Percentiles rank a stretch among this genome's conserved stretches.
Conservation (phyloP, 345 rosid genomes). For the Salix exigua region DNA sequence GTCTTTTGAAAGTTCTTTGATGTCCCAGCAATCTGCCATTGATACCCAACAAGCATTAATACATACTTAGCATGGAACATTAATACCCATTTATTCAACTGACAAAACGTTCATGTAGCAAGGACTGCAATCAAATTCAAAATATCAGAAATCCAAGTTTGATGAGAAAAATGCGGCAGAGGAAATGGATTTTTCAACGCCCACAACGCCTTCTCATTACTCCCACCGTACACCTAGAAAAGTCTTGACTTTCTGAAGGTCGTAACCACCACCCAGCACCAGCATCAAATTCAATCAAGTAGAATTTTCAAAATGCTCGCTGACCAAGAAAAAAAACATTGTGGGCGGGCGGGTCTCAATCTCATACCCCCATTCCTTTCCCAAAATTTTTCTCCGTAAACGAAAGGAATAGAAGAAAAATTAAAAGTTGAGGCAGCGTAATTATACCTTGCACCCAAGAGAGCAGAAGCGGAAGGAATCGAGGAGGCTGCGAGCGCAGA, state of each 20-base stretch:
- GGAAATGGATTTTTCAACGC: neutral
- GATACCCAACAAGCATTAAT: neutral
- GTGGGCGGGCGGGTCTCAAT: neutral
- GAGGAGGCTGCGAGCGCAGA: constrained; percentile 60
- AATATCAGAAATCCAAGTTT: neutral
- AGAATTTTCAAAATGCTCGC: constrained; percentile 1
- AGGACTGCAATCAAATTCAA: neutral
- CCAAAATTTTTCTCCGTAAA: neutral
- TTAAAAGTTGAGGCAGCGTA: neutral
- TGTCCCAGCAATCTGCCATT: constrained; percentile 45
- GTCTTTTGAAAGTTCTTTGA: constrained; percentile 44
- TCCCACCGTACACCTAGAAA: neutral
- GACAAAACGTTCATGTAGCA: neutral
- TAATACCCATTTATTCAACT: neutral
- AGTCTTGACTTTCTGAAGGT: neutral
- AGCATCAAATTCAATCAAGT: neutral
- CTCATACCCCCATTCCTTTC: neutral
- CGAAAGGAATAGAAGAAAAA: neutral
- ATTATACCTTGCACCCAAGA: constrained; percentile 60
- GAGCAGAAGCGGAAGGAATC: constrained; percentile 68
- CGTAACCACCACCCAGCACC: neutral
- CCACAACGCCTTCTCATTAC: neutral
- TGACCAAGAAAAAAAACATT: constrained; percentile 1
- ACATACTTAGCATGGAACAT: neutral
- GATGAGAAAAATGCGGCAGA: neutral